phyloP scores from a whole-genome alignment of 1,284 basidiomycete genomes.

The Pseudozyma tsukubaensis region DNA sequence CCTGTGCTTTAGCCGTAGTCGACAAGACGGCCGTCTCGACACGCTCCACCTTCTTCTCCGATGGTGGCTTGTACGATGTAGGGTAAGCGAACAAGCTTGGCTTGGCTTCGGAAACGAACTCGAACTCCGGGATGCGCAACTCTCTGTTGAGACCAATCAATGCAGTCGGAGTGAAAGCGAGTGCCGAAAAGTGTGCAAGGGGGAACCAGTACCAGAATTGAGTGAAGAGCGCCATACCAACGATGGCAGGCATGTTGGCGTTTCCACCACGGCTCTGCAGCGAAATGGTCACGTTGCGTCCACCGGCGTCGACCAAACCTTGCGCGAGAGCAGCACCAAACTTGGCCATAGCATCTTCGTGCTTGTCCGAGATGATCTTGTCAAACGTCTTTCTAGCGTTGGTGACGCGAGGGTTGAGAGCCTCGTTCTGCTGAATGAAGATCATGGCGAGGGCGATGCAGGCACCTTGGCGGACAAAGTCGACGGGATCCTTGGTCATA shows the following conservation, averaged over 20 bases:
- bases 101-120: slow-evolving; percentile 63
- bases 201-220: slow-evolving; percentile 70
- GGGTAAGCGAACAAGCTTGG: slow-evolving; percentile 68
- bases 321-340: slow-evolving; percentile 67
- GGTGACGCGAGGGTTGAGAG: slow-evolving; percentile 65
- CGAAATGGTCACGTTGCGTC: slow-evolving; percentile 68
- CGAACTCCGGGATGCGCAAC: slow-evolving; percentile 62
- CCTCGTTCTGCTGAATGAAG: slow-evolving; percentile 67
- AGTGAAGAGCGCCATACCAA: slow-evolving; percentile 68
- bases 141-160: slow-evolving; percentile 65
- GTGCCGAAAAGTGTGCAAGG: slow-evolving; percentile 65
- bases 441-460: slow-evolving; percentile 67
- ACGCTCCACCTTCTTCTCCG: slow-evolving; percentile 67
- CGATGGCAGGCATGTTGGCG: slow-evolving; percentile 67
- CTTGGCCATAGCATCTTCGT: slow-evolving; percentile 69
- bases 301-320: slow-evolving; percentile 67
- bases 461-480: slow-evolving; percentile 68
- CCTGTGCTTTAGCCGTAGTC: slow-evolving; percentile 67
- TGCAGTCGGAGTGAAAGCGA: slow-evolving; percentile 67
- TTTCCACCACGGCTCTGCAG: slow-evolving; percentile 64
- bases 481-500: slow-evolving; percentile 68
- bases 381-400: slow-evolving; percentile 63
- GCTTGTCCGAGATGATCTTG: slow-evolving; percentile 67
- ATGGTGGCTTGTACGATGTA: slow-evolving; percentile 57
- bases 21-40: slow-evolving; percentile 67